Conservation (phyloP, 345 rosid species). For the Conringia planisiliqua region DNA sequence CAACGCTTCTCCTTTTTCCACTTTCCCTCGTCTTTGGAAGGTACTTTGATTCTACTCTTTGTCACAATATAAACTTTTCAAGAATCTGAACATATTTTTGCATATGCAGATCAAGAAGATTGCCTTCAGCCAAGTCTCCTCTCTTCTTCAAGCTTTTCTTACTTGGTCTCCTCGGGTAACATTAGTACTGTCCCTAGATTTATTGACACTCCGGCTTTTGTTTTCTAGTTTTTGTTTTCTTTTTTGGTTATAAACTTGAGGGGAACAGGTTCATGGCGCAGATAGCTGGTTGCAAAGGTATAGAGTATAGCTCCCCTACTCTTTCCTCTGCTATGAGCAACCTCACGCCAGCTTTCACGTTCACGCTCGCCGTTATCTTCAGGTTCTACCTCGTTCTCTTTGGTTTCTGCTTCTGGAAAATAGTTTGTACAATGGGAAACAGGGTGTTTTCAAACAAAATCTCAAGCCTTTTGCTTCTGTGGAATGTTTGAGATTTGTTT, state of each 20-base stretch:
- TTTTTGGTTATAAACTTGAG: neutral
- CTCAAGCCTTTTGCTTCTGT: too few species aligned
- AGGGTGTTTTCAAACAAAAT: too few species aligned
- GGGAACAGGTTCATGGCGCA: slow-evolving; percentile 22
- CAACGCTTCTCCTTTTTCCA: slow-evolving; percentile 29
- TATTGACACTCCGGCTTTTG: too few species aligned
- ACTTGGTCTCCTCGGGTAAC: slow-evolving; percentile 23
- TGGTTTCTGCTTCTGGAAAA: neutral
- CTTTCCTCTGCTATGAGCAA: slow-evolving; percentile 49
- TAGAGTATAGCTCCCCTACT: slow-evolving; percentile 42
- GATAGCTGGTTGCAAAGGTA: slow-evolving; percentile 31
- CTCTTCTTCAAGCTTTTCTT: slow-evolving; percentile 24
- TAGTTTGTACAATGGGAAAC: too few species aligned
- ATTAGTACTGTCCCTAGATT: neutral
- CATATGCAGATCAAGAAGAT: too few species aligned
- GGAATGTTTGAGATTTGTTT: too few species aligned
- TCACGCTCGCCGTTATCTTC: slow-evolving; percentile 19
- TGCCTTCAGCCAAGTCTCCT: neutral
- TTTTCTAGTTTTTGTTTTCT: too few species aligned
- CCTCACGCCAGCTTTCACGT: slow-evolving; percentile 47
- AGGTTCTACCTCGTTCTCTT: slow-evolving; percentile 1
- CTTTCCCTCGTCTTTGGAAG: slow-evolving; percentile 13
- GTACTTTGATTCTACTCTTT: neutral
- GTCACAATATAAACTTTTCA: too few species aligned
- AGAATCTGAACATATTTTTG: too few species aligned